Percentiles rank a stretch among this genome's conserved stretches.
Evolutionary conservation across 2,329 filamentous ascomycete species (phyloP).

Genomic region (Furcasterigmium sp.): DNA sequence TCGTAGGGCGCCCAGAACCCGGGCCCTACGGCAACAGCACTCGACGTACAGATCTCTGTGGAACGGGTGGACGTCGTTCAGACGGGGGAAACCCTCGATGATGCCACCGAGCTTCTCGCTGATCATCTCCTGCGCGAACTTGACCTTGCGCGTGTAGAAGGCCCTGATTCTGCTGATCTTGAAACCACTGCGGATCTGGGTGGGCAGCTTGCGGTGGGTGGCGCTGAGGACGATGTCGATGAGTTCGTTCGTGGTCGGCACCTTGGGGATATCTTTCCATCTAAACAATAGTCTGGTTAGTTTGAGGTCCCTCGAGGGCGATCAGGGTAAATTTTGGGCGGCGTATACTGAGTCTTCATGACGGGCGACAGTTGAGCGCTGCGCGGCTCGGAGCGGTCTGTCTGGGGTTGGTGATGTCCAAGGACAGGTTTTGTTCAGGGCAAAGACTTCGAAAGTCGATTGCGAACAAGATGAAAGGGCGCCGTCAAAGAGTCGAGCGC

Average conservation of each 20-base stretch:
- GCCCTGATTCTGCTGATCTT: slow-evolving; percentile 72
- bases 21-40: not conserved
- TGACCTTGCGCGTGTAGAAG: slow-evolving; percentile 77
- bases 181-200: slow-evolving; percentile 93
- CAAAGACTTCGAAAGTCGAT: not conserved
- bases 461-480: not conserved
- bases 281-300: slow-evolving; percentile 37
- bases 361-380: slow-evolving; percentile 7
- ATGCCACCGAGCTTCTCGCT: slow-evolving; percentile 88
- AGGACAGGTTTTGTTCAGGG: too few species aligned
- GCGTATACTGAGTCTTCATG: slow-evolving; percentile 14
- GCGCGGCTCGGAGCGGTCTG: not conserved
- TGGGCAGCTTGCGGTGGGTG: slow-evolving; percentile 88
- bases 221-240: slow-evolving; percentile 94
- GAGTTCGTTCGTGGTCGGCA: slow-evolving; percentile 91
- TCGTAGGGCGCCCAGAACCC: too few species aligned
- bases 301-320: not conserved
- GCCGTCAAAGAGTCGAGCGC: too few species aligned
- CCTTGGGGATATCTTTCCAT: slow-evolving; percentile 77
- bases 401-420: not conserved
- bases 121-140: slow-evolving; percentile 96
- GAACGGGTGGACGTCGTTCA: slow-evolving; percentile 94
- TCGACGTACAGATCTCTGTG: slow-evolving; percentile 55
- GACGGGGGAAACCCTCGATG: slow-evolving; percentile 85
- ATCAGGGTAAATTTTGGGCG: too few species aligned